Base-by-base conservation (phyloP, 2,329 filamentous ascomycete species). In the Ascochyta clinopodiicola region DNA sequence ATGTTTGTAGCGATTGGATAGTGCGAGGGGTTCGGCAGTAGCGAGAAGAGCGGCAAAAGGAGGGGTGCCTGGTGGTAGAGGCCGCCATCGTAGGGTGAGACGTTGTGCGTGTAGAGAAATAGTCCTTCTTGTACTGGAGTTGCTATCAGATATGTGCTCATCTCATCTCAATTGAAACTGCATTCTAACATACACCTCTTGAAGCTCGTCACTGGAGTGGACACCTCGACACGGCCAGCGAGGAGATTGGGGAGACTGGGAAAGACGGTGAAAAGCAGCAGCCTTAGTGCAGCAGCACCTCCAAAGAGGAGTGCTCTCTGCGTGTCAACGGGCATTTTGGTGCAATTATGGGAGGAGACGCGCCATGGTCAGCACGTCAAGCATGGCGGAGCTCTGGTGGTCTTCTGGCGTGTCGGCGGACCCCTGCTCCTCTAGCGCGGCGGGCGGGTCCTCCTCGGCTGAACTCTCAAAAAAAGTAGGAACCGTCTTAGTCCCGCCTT, bases 121-220 rank as follows among this genome's bases (percentile, higher is more conserved):
- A 99, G 81, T 19, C 95, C 95, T 79, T 99, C 95, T 82, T 98
- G 94, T 51, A 98, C 92, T 96, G 67, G 31, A 61, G 3, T 1
- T 7, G 15, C 4, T 24, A 59, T 69, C 22, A 67, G 64, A 21
- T 2, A 13, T 29, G 3, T 17, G 9, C 4, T 19, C 4, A 24
- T 2, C 3, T 19, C 32, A n/a, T 43, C 32, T 44, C 5, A 19
- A 22, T n/a, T 12, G 42, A 15, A 7, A 8, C 2, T 35, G 15
- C 31, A 42, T 3, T 35, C 17, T 9, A 32, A 50, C 62, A 77
- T 83, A 96, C 93, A 82, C 86, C 95, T 86, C 81, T 98, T 98
- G 85, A 97, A 99, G 84, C 94, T 96, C 67, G 92, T 97, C 42
- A 98, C 90, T 35, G 95, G 94, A 21, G 95, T 99, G 39, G 95